Evolutionary conservation across 805 yeast species (phyloP).

Genomic region (Zygosaccharomyces bailii): DNA sequence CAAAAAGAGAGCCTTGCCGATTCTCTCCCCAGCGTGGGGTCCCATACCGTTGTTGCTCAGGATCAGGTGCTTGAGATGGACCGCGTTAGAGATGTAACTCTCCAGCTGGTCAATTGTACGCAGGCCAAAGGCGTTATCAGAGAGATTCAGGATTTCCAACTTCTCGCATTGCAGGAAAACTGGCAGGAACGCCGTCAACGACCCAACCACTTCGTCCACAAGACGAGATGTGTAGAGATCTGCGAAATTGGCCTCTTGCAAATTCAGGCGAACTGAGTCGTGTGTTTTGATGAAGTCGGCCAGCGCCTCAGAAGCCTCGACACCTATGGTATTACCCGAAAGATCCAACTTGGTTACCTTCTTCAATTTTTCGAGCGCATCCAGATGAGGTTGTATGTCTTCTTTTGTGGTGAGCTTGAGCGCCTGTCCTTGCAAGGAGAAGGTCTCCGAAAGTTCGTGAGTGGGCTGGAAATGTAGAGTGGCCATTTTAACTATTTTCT

Average conservation of each 20-base stretch:
- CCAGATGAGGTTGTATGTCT: conserved; percentile 70
- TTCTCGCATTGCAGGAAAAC: conserved; percentile 66
- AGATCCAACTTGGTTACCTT: conserved; percentile 60
- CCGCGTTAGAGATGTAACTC: conserved; percentile 66
- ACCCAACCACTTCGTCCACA: conserved; percentile 88
- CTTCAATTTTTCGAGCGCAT: conserved; percentile 45
- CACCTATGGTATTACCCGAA: conserved; percentile 92
- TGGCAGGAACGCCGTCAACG: conserved; percentile 69
- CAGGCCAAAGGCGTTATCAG: conserved; percentile 96
- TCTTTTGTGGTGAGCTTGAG: conserved; percentile 67
- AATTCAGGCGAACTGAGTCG: conserved; percentile 40
- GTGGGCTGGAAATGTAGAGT: conserved; percentile 39
- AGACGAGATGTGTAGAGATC: conserved; percentile 94
- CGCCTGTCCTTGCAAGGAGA: conserved; percentile 70
- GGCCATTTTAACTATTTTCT: conserved; percentile 36
- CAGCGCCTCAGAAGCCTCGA: conserved; percentile 75
- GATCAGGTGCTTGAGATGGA: conserved; percentile 78
- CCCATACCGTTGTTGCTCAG: conserved; percentile 97
- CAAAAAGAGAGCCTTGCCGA: conserved; percentile 78
- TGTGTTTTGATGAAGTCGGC: conserved; percentile 50
- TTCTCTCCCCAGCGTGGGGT: conserved; percentile 93
- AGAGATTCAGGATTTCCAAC: conserved; percentile 70
- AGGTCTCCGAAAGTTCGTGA: conserved; percentile 47
- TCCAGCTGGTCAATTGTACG: conserved; percentile 92
- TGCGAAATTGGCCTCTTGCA: conserved; percentile 74